A percentile compares a stretch with the other conserved stretches of the same genome.
phyloP scores from a whole-genome alignment of 768 basidiomycete species.

The Hypsizygus marmoreus region DNA sequence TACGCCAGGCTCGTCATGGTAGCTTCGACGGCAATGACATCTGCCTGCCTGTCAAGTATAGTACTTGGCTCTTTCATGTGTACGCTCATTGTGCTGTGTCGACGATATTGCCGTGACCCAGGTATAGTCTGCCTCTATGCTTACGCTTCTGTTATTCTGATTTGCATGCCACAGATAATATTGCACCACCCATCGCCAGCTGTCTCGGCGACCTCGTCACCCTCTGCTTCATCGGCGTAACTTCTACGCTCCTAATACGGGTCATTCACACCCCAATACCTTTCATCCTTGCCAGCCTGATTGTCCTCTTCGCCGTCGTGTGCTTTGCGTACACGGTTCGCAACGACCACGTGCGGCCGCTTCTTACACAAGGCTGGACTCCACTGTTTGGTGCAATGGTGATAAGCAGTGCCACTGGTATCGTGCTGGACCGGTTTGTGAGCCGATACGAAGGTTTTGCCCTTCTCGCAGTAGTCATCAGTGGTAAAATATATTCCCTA shows the following conservation, averaged over 20 bases:
- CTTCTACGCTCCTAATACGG: conserved; percentile 72
- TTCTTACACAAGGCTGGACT: conserved; percentile 85
- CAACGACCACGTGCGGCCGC: conserved; percentile 68
- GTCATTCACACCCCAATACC: conserved; percentile 69
- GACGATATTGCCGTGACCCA: conserved; percentile 78
- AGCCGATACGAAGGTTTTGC: conserved; percentile 87
- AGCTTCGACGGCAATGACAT: conserved; percentile 75
- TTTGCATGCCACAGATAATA: conserved; percentile 69
- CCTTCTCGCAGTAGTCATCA: conserved; percentile 83
- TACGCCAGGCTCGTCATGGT: conserved; percentile 70
- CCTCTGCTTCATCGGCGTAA: conserved; percentile 74
- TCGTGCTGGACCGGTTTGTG: conserved; percentile 90
- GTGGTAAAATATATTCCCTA: conserved; percentile 50
- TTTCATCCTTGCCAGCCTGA: conserved; percentile 51
- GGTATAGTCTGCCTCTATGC: conserved; percentile 45
- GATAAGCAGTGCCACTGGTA: conserved; percentile 85
- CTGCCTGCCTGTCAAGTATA: conserved; percentile 75
- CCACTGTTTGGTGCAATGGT: conserved; percentile 91
- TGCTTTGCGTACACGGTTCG: conserved; percentile 60
- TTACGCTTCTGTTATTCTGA: background rate
- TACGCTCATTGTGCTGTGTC: conserved; percentile 74
- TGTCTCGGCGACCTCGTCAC: conserved; percentile 94
- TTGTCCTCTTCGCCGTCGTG: conserved; percentile 45
- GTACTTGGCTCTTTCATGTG: conserved; percentile 95
- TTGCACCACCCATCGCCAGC: conserved; percentile 91